Percentiles rank a stretch among this genome's conserved stretches.
These are phyloP conservation scores for Carpinus fangiana DNA, from an alignment of 306 rosid species.

Conservation along the genomic window DNA sequence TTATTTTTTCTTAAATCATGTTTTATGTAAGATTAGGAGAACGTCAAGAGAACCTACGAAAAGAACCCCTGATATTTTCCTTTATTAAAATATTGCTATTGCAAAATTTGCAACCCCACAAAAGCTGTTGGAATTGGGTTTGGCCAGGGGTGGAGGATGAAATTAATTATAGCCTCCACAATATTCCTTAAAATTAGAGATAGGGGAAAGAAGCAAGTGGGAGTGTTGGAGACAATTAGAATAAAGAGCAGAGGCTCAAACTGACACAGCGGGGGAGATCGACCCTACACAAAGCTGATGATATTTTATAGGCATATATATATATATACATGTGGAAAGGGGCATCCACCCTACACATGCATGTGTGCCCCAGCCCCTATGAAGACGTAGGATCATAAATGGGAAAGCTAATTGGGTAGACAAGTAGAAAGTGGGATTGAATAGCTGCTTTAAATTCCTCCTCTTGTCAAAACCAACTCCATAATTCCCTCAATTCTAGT, in stretches of 20 bases:
- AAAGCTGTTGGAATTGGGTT: no score
- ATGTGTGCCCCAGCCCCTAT: constrained; percentile 15
- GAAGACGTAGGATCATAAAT: constrained; percentile 41
- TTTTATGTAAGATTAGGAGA: no score
- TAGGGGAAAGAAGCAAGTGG: not conserved
- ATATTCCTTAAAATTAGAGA: not conserved
- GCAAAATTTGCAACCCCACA: no score
- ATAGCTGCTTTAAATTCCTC: constrained; percentile 19
- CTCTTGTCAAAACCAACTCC: constrained; percentile 32
- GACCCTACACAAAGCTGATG: constrained; percentile 28
- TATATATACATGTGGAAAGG: not conserved
- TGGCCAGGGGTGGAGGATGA: no score
- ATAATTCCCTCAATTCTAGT: constrained; percentile 19
- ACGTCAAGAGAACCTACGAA: no score
- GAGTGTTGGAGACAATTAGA: constrained; percentile 31
- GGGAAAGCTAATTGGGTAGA: constrained; percentile 29
- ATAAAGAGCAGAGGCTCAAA: constrained; percentile 33
- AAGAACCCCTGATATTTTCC: no score
- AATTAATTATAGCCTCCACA: not conserved
- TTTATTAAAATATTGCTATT: no score
- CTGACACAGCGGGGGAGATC: constrained; percentile 24
- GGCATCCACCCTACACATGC: constrained; percentile 21
- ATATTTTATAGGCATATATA: not conserved
- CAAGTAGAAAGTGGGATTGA: constrained; percentile 32
- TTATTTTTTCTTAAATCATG: no score